Evolutionary conservation across 371 early-diverging fungal genomes (phyloP), one percentile per base, ranked within the genome.

Genomic region (Mucor indicus): DNA sequence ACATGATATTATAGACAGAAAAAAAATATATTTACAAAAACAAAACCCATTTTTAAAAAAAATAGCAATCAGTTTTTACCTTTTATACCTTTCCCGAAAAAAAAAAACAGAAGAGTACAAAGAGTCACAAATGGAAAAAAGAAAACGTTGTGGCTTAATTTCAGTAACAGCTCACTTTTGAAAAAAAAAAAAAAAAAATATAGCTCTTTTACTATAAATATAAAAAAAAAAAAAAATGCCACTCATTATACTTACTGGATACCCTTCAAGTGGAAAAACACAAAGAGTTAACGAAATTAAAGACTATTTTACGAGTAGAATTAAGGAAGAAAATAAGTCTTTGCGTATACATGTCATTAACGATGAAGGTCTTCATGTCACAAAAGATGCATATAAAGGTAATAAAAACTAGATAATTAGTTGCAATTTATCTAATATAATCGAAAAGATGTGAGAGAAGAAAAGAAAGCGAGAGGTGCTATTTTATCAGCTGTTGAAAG

Each of bases 401-500:
- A 62, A 37, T 31, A 20, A 42, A 5, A 24, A 1, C 24, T 39
- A 20, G 27, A 29, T 29, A 10, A 8, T 23, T 22, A 8, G 12
- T 29, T 29, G 30, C 30, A 6, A 12, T 29, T 6, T 12, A 12
- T 29, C 12, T 29, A 8, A 8, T 12, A 12, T 8, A 8, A 29
- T 29, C 30, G 30, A n/a, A 3, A 42, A 67, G 69, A 77, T 31
- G 65, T 87, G 19, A 65, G 73, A 36, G 90, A 85, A 38, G 98
- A 98, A 69, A 98, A 98, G 65, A 89, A 87, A 39, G 84, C 87
- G n/a, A 88, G 99, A 41, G 95, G 86, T 2, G 78, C 89, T 0
- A 64, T 97, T 44, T 58, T 96, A 51, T 94, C 96, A 2, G 90
- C 95, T 1, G 91, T 95, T 7, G 97, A 96, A 60, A 78, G 98